A percentile compares a stretch with the other conserved stretches of the same genome.
Evolutionary conservation across 352 stramenopile species (phyloP).

Genomic region (Globisporangium nodosum): DNA sequence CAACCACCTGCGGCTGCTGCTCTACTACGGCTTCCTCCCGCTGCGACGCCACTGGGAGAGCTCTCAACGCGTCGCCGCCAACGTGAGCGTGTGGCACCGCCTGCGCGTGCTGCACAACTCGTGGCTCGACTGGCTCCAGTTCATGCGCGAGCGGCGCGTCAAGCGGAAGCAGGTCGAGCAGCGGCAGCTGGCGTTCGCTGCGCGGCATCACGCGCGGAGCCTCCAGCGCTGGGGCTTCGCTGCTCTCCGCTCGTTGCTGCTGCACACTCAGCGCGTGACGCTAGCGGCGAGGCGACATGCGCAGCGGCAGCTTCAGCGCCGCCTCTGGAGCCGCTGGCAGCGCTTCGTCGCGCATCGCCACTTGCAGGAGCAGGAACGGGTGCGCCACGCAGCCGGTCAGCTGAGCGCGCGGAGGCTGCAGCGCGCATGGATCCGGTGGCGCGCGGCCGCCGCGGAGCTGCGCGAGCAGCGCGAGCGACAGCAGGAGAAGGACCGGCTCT

Average conservation of each 20-base stretch:
- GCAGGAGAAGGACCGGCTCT: conserved; percentile 49
- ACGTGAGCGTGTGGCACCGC: conserved; percentile 35
- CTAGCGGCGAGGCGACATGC: conserved; percentile 26
- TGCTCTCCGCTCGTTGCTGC: conserved; percentile 13
- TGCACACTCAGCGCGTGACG: conserved; percentile 14
- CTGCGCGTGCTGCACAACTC: conserved; percentile 29
- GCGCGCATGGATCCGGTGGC: conserved; percentile 28
- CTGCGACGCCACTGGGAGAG: conserved; percentile 28
- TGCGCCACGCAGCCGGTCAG: conserved; percentile 4
- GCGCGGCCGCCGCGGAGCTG: conserved; percentile 17
- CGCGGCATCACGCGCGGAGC: conserved; percentile 12
- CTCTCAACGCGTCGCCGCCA: conserved; percentile 22
- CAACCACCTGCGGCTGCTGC: conserved; percentile 34
- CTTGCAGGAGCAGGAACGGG: conserved; percentile 11
- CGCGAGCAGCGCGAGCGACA: conserved; percentile 21
- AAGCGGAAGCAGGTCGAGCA: conserved; percentile 20
- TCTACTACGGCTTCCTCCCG: conserved; percentile 41
- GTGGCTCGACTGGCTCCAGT: conserved; percentile 38
- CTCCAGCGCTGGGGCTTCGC: conserved; percentile 16
- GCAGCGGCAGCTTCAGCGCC: conserved; percentile 24
- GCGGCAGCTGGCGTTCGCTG: conserved; percentile 17
- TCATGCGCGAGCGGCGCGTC: conserved; percentile 18
- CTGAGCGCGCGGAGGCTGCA: conserved; percentile 17
- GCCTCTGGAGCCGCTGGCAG: conserved; percentile 23
- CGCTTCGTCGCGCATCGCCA: conserved; percentile 9